phyloP scores from a whole-genome alignment of 2,329 filamentous ascomycete genomes.

The Exophiala xenobiotica region DNA sequence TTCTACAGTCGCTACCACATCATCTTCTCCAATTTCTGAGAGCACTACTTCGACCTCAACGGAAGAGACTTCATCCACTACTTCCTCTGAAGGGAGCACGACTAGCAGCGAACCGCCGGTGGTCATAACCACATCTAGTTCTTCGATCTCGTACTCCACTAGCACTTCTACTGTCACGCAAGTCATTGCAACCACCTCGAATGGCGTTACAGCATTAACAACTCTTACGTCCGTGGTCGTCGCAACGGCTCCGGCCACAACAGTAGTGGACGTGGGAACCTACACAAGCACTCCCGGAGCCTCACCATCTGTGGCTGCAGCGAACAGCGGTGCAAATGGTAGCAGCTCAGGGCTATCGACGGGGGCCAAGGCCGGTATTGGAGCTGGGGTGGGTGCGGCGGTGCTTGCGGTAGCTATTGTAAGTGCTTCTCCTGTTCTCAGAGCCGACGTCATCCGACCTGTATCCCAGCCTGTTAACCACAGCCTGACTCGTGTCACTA shows the following conservation, averaged over 20 bases:
- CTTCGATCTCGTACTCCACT: conserved; percentile 20
- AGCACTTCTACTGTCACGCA: conserved; percentile 17
- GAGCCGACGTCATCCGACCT: too few relatives aligned
- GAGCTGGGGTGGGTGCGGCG: conserved; percentile 25
- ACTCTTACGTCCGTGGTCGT: conserved; percentile 23
- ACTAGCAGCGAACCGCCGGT: conserved; percentile 21
- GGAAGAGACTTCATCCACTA: conserved; percentile 8
- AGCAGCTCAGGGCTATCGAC: conserved; percentile 24
- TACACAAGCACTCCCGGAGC: conserved; percentile 23
- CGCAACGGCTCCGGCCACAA: conserved; percentile 15
- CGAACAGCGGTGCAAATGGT: conserved; percentile 4
- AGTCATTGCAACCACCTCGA: conserved; percentile 15
- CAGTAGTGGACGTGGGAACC: conserved; percentile 16
- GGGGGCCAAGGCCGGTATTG: conserved; percentile 30
- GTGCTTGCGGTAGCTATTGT: conserved; percentile 24
- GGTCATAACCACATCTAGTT: conserved; percentile 22
- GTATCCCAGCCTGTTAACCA: too few relatives aligned
- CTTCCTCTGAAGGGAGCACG: conserved; percentile 10
- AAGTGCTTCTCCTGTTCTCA: neutral
- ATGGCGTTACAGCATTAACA: conserved; percentile 20
- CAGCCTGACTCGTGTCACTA: too few relatives aligned
- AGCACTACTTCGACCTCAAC: conserved; percentile 8
- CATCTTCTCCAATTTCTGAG: too few relatives aligned
- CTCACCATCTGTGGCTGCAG: conserved; percentile 18
- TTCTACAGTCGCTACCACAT: conserved; percentile 12